phyloP scores from a whole-genome alignment of 805 yeast species.

The Yarrowia sp. region DNA sequence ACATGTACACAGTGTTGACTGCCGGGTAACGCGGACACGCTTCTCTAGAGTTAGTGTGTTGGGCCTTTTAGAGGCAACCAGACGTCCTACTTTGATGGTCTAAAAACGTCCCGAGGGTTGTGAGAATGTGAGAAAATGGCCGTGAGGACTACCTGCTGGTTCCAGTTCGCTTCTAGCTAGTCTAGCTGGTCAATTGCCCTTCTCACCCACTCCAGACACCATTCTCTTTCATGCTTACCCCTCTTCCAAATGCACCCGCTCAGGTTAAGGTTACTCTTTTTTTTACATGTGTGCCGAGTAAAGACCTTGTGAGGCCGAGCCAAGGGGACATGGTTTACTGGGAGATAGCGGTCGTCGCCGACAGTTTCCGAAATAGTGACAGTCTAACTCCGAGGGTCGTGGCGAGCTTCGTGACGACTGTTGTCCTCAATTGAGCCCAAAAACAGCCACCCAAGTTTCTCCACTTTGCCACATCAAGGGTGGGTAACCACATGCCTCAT shows the following conservation, averaged over 20 bases:
- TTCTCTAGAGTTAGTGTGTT: slow-evolving; percentile 4
- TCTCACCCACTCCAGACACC: neutral
- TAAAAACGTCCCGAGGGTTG: neutral
- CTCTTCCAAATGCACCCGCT: slow-evolving; percentile 7
- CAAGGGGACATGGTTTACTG: slow-evolving; percentile 8
- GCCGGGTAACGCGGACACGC: neutral
- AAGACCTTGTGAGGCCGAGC: slow-evolving; percentile 21
- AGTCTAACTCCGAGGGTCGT: neutral
- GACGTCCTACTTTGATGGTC: neutral
- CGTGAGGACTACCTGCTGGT: neutral
- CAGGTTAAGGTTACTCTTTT: slow-evolving; percentile 7
- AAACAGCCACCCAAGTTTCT: neutral
- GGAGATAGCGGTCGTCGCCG: slow-evolving; percentile 17
- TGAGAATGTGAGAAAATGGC: neutral
- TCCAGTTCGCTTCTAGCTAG: neutral
- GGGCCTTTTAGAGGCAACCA: neutral
- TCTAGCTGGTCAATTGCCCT: neutral
- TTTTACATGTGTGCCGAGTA: slow-evolving; percentile 18
- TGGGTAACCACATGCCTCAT: neutral
- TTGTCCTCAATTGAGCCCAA: neutral
- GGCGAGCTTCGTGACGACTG: neutral
- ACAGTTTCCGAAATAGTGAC: slow-evolving; percentile 6
- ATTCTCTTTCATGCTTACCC: slow-evolving; percentile 18
- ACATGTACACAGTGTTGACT: slow-evolving; percentile 21
- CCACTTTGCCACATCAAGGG: neutral